Evolutionary conservation across 2,329 filamentous ascomycete genomes (phyloP).

Genomic region (Colletotrichum higginsianum): DNA sequence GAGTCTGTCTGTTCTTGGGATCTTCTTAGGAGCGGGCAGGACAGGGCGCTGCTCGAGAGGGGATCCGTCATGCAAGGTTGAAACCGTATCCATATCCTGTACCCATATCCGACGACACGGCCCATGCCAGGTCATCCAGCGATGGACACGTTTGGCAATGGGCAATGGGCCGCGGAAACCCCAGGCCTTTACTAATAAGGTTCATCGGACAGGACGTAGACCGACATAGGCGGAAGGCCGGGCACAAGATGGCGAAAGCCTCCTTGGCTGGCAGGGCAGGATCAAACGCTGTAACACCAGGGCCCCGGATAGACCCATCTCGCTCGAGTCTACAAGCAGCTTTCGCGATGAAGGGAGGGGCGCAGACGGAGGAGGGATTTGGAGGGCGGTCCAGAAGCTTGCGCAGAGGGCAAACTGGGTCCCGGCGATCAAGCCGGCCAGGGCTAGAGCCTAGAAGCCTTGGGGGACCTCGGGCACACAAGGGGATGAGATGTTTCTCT

Average conservation of each 20-base stretch:
- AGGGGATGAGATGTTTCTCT: conserved; percentile 30
- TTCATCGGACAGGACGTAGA: conserved; percentile 21
- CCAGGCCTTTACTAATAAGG: conserved; percentile 16
- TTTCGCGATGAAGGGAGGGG: conserved; percentile 11
- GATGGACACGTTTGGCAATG: conserved; percentile 24
- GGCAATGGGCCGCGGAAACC: not conserved
- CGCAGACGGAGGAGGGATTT: not conserved
- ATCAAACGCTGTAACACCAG: conserved; percentile 26
- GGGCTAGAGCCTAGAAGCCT: not conserved
- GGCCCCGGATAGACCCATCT: conserved; percentile 7
- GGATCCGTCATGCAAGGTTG: not conserved
- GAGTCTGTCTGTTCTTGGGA: no score
- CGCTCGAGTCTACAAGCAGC: not conserved
- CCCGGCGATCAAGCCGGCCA: conserved; percentile 17
- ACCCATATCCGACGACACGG: not conserved
- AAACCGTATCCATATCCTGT: no score
- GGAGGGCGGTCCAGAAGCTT: conserved; percentile 10
- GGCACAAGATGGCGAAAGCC: not conserved
- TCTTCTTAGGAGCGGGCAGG: not conserved
- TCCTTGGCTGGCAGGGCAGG: conserved; percentile 19
- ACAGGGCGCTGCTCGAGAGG: not conserved
- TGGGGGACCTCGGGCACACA: no score
- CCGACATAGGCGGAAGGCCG: conserved; percentile 10
- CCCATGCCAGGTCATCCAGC: not conserved
- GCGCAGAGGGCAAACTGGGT: conserved; percentile 24